Base-by-base conservation (phyloP, 306 rosid genomes). In the Amphicarpaea edgeworthii region DNA sequence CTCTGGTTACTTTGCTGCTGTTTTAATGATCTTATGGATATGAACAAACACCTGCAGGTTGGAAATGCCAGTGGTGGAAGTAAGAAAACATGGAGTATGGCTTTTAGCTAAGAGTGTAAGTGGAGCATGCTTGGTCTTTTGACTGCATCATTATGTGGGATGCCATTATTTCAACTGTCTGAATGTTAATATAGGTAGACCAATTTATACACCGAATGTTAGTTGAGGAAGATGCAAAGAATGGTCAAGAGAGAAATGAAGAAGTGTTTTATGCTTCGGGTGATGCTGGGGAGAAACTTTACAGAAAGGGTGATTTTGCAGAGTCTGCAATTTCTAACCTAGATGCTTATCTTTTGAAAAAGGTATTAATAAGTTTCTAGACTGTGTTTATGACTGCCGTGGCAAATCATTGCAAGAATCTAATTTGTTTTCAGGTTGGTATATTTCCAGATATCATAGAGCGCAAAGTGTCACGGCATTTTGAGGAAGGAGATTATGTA, bases 31-130 rank as follows among this genome's bases (percentile, higher is more conserved):
- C 57, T 76, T 64, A 60, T 73, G 47, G 24, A 46, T 71, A 32
- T 76, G 1, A 64, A n/a, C 20, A 28, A 24, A 69, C 77, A 26
- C 37, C 64, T 60, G 77, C 90, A 94, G 98, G 64, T 85, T 92
- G 97, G 93, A 92, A 71, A 87, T 94, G 97, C 98, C 96, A 6
- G 96, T 94, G 32, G 95, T 94, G 73, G 97, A 92, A 84, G 98
- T 94, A 60, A 87, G 58, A 63, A 86, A 88, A 77, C 83, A 92
- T 63, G 98, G 98, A 74, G 97, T 95, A 40, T 92, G 96, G 96
- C 96, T 95, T 68, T 84, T 95, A 78, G 93, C 98, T 46, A 92
- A 92, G 86, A 90, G 84, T 77, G 97, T 95, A 76, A 90, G 95
- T 74, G 74, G 26, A 77, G 55, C 62, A 43, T 70, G 63, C 46